phyloP scores from a whole-genome alignment of 768 basidiomycete species.

The Boletus sp. region DNA sequence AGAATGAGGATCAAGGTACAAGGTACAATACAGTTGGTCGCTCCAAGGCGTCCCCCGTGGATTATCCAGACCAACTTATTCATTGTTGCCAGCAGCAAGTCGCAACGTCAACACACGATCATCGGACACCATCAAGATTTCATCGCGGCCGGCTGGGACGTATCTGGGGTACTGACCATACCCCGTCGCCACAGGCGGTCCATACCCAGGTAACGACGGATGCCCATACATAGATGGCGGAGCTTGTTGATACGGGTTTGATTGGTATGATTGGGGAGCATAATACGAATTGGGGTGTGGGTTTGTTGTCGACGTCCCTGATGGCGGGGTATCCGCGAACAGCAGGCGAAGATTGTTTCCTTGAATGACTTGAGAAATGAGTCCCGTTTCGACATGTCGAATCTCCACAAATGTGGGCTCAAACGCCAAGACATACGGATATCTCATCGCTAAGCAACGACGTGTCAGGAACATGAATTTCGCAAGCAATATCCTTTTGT shows the following conservation, averaged over 20 bases:
- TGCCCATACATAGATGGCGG: constrained; percentile 29
- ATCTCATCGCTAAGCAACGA: constrained; percentile 72
- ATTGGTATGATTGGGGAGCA: constrained; percentile 27
- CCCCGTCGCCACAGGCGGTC: constrained; percentile 18
- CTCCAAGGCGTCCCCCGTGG: neutral
- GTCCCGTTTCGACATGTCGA: constrained; percentile 89
- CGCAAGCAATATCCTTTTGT: neutral
- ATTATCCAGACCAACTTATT: constrained; percentile 6
- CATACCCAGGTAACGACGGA: constrained; percentile 27
- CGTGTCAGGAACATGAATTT: constrained; percentile 4
- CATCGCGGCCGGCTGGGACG: constrained; percentile 63
- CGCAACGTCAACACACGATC: constrained; percentile 78
- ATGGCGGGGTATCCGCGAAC: constrained; percentile 92
- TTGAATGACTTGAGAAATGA: constrained; percentile 92
- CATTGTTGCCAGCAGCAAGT: constrained; percentile 36
- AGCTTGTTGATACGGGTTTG: constrained; percentile 33
- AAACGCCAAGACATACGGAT: constrained; percentile 95
- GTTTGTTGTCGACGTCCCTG: constrained; percentile 62
- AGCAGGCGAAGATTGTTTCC: constrained; percentile 86
- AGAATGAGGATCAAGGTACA: constrained; percentile 6
- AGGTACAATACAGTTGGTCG: constrained; percentile 7
- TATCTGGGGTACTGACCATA: constrained; percentile 46
- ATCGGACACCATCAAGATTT: constrained; percentile 89
- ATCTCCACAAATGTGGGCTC: constrained; percentile 97
- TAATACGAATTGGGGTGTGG: constrained; percentile 37